These are phyloP conservation scores for Solanum infundibuliforme DNA, from an alignment of 257 asterid species.

Conservation along the genomic window DNA sequence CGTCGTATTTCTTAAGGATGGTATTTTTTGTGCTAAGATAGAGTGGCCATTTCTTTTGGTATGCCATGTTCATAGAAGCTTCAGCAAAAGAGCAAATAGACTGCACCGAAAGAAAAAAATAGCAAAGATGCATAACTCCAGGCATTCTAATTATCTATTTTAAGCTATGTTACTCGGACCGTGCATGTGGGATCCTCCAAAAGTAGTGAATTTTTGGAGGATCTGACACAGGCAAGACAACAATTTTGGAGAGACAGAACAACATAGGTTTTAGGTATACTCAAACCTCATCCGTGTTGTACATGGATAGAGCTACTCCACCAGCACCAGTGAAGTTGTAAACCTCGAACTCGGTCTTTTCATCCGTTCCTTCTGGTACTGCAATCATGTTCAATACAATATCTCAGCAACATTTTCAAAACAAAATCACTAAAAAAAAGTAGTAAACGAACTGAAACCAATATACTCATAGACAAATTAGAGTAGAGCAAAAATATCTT, in stretches of 20 bases:
- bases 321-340: conserved; percentile 90
- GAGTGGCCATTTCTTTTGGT: conserved; percentile 91
- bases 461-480: neutral
- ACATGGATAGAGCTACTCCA: conserved; percentile 96
- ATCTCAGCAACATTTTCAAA: neutral
- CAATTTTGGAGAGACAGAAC: neutral
- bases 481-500: neutral
- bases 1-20: conserved; percentile 92
- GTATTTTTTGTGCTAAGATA: conserved; percentile 98
- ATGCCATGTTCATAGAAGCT: conserved; percentile 88
- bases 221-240: neutral
- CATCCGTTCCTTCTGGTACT: conserved; percentile 88
- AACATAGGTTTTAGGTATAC: neutral
- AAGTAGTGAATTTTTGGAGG: neutral
- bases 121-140: neutral
- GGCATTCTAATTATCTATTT: neutral
- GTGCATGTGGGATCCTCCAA: neutral
- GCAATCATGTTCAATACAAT: conserved; percentile 2
- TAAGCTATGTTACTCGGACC: neutral
- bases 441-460: neutral
- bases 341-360: conserved; percentile 71
- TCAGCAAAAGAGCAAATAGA: conserved; percentile 84
- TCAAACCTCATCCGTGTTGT: conserved; percentile 96
- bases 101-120: conserved; percentile 25
- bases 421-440: neutral